Base-by-base conservation (phyloP, 306 rosid genomes). In the Lathyrus oleraceus region DNA sequence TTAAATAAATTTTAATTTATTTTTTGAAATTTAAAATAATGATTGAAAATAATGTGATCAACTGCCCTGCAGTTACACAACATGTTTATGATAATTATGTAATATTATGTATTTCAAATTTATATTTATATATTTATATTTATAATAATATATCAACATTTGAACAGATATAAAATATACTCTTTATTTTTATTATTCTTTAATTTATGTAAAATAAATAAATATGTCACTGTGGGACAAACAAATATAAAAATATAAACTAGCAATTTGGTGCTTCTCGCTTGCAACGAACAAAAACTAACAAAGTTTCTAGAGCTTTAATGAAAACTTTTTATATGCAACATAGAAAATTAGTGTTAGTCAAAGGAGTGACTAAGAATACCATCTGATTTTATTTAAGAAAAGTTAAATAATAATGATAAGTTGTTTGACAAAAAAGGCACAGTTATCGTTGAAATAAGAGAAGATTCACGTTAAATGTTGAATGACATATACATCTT, bases 291-390 rank as follows among this genome's bases (percentile, higher is more conserved):
- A 35, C 39, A 35, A 35, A 35, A 7, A 35, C 39, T 35, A 35
- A 35, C 39, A 35, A 35, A n/a, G 16, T n/a, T 49, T 17, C 38
- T 56, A 56, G 61, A 56, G 38, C 35, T 54, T 10, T 4, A 52
- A 25, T 14, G 8, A 32, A 9, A 60, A 13, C 13, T 32, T 30
- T 15, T 60, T 32, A 15, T 32, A 60, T 35, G 45, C 45, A 9
- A 4, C 10, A 17, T 16, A 17, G 11, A 19, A 56, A 1, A 35
- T 23, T 5, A 20, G 40, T 13, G 52, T 20, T 61, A 61, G 62
- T 61, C 70, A 72, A 72, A 48, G 10, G 2, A 11, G 21, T 48
- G 70, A 47, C 30, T 35, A 14, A 57, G 52, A 43, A 43, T 42
- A 59, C 44, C 51, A 32, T 42, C 15, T 2, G 25, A 74, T 43